phyloP scores from a whole-genome alignment of 805 yeast genomes.

The Ogataea neopini region DNA sequence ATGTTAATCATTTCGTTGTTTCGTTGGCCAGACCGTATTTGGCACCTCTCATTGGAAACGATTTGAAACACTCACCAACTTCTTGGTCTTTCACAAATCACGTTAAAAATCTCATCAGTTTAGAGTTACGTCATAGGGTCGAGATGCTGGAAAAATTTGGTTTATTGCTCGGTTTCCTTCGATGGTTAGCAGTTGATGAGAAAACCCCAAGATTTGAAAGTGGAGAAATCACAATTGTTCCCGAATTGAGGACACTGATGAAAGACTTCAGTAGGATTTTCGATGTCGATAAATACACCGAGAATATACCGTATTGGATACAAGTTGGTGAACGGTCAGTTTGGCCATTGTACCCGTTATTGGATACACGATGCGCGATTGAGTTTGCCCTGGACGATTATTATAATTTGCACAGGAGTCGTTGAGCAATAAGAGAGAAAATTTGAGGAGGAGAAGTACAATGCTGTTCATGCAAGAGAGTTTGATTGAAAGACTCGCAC shows the following conservation, averaged over 20 bases:
- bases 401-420: conserved; percentile 42
- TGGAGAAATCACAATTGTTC: conserved; percentile 87
- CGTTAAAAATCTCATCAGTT: conserved; percentile 55
- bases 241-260: conserved; percentile 72
- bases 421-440: too few relatives aligned
- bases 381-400: conserved; percentile 86
- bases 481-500: too few relatives aligned
- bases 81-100: conserved; percentile 36
- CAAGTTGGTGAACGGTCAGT: conserved; percentile 87
- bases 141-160: conserved; percentile 80
- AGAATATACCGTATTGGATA: conserved; percentile 86
- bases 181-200: conserved; percentile 83
- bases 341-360: conserved; percentile 85
- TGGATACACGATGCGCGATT: conserved; percentile 86
- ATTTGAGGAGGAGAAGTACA: too few relatives aligned
- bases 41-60: conserved; percentile 85
- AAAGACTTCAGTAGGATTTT: conserved; percentile 73
- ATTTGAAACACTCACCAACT: conserved; percentile 62
- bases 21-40: conserved; percentile 92
- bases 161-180: conserved; percentile 64
- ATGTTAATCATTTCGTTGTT: conserved; percentile 90
- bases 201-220: conserved; percentile 73
- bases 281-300: conserved; percentile 68
- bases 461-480: too few relatives aligned
- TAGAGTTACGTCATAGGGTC: conserved; percentile 84